phyloP scores from a whole-genome alignment of 305 asterid genomes.

The Solanum chacoense region DNA sequence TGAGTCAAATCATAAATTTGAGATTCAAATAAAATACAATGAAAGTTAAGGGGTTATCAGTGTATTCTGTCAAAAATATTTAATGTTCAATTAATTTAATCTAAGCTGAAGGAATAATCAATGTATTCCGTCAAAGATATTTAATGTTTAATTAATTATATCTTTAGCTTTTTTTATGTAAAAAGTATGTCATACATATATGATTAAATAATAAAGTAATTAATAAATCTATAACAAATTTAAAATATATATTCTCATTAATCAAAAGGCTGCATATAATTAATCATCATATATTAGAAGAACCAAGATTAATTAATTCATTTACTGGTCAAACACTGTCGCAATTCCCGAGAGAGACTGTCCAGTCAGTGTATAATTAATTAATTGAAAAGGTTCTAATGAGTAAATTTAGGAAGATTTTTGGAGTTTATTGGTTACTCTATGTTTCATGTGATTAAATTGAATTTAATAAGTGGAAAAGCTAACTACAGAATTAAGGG shows the following conservation, averaged over 20 bases:
- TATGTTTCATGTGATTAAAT: neutral
- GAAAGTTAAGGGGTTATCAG: neutral
- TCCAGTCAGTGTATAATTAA: neutral
- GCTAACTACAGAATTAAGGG: neutral
- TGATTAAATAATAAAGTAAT: no score
- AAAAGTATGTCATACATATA: neutral
- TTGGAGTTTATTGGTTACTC: neutral
- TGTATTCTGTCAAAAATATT: neutral
- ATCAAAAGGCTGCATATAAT: neutral
- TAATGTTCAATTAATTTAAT: neutral
- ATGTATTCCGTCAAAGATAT: neutral
- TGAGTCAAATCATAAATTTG: neutral
- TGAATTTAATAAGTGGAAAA: neutral
- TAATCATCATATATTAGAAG: neutral
- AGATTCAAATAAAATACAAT: neutral
- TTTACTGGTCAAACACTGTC: neutral
- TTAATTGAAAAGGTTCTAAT: neutral
- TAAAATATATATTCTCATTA: neutral
- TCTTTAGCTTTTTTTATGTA: neutral
- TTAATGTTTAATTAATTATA: neutral
- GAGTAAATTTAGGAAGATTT: neutral
- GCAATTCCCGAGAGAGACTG: neutral
- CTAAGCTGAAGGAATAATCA: neutral
- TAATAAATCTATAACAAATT: neutral
- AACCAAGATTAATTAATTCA: neutral